Percentiles rank a stretch among this genome's conserved stretches.
phyloP scores from a whole-genome alignment of 2,329 filamentous ascomycete species.

The Plectosphaerella plurivora region DNA sequence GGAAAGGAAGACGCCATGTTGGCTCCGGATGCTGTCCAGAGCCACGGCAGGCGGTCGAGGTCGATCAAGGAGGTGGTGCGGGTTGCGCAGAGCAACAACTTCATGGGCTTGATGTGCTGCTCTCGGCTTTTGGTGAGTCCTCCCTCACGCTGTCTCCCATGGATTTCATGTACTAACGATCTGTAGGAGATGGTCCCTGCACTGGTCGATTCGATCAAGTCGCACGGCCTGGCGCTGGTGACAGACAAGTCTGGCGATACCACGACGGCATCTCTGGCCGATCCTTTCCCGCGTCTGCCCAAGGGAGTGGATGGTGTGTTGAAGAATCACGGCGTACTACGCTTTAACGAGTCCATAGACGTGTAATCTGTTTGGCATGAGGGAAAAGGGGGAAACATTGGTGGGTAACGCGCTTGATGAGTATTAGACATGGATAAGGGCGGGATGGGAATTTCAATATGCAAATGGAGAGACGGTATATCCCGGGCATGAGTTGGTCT shows the following conservation, averaged over 20 bases:
- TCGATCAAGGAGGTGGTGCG: constrained; percentile 94
- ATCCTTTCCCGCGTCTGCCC: constrained; percentile 59
- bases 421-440: too few species aligned
- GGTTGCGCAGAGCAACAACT: constrained; percentile 91
- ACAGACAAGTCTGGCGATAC: constrained; percentile 72
- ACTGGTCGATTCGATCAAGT: constrained; percentile 89
- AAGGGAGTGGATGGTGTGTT: constrained; percentile 85
- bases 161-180: constrained; percentile 10
- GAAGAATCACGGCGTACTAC: constrained; percentile 78
- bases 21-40: constrained; percentile 30
- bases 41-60: constrained; percentile 67
- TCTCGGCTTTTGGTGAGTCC: constrained; percentile 74
- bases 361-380: constrained; percentile 31
- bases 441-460: too few species aligned
- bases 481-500: too few species aligned
- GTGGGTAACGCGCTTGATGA: too few species aligned
- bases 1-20: constrained; percentile 53
- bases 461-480: too few species aligned
- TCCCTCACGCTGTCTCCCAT: background rate
- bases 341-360: constrained; percentile 91
- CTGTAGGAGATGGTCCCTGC: constrained; percentile 87
- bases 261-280: constrained; percentile 32
- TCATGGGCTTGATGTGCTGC: constrained; percentile 94
- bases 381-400: too few species aligned
- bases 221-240: constrained; percentile 86